Conservation (phyloP, 805 yeast genomes). For the Nematodospora valgi region DNA sequence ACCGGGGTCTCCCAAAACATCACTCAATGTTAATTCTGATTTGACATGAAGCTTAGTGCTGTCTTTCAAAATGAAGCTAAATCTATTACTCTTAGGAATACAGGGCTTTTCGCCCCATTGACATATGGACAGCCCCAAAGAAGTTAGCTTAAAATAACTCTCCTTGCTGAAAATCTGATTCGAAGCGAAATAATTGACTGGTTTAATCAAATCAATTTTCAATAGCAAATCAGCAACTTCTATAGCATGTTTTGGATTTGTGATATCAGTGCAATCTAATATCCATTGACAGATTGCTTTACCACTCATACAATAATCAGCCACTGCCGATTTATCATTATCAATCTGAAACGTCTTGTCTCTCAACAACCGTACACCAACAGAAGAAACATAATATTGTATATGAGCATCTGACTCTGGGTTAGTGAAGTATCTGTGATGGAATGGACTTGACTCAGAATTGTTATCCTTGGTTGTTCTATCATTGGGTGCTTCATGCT, state of each 20-base stretch:
- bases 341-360: conserved; percentile 32
- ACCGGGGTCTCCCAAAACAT: conserved; percentile 70
- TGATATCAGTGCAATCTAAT: conserved; percentile 80
- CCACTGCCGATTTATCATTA: conserved; percentile 13
- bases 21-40: conserved; percentile 23
- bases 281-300: conserved; percentile 84
- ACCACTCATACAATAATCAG: conserved; percentile 62
- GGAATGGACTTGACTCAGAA: conserved; percentile 52
- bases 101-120: conserved; percentile 19
- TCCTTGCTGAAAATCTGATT: conserved; percentile 18
- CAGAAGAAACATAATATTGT: conserved; percentile 69
- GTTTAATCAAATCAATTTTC: conserved; percentile 44
- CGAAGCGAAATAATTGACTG: conserved; percentile 25
- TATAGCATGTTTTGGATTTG: conserved; percentile 50
- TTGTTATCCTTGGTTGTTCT: background rate
- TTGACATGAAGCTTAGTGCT: too few species aligned
- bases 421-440: conserved; percentile 76
- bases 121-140: conserved; percentile 33
- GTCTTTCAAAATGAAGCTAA: too few species aligned
- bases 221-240: conserved; percentile 51
- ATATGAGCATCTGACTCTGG: conserved; percentile 82
- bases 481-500: background rate
- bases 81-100: background rate
- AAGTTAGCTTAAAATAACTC: conserved; percentile 42
- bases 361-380: conserved; percentile 61